phyloP scores from a whole-genome alignment of 495 filamentous ascomycete genomes.

The Penicillium herquei region DNA sequence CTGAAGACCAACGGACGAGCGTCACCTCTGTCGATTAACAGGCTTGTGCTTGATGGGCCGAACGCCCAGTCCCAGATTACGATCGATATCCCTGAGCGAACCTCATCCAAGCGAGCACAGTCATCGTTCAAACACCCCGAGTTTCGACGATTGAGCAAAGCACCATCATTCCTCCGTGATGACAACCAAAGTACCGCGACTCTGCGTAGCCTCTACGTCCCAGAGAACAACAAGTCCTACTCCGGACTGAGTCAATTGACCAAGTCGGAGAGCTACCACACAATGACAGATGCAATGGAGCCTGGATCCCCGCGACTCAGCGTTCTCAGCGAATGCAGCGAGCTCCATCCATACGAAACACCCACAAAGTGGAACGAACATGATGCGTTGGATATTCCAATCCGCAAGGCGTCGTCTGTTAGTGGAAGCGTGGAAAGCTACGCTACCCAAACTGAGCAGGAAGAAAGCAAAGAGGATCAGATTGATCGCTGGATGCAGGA shows the following conservation, averaged over 20 bases:
- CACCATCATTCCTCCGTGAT: slow-evolving; percentile 68
- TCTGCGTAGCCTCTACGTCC: slow-evolving; percentile 62
- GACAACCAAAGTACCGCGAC: slow-evolving; percentile 61
- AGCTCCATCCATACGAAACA: slow-evolving; percentile 61
- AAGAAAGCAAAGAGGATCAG: slow-evolving; percentile 20
- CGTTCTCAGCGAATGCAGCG: slow-evolving; percentile 76
- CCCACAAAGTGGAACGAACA: slow-evolving; percentile 17
- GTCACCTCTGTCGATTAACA: slow-evolving; percentile 27
- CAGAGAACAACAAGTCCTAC: slow-evolving; percentile 42
- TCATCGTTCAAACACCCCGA: slow-evolving; percentile 13
- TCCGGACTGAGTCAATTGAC: slow-evolving; percentile 30
- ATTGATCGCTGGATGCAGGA: slow-evolving; percentile 36
- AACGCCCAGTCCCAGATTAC: slow-evolving; percentile 15
- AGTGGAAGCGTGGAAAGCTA: slow-evolving; percentile 20
- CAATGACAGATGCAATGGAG: slow-evolving; percentile 31
- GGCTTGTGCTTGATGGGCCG: slow-evolving; percentile 16
- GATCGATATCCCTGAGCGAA: slow-evolving; percentile 42
- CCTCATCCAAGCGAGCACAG: slow-evolving; percentile 33
- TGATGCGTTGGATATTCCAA: slow-evolving; percentile 35
- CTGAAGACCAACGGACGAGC: slow-evolving; percentile 32
- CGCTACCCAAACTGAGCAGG: slow-evolving; percentile 6
- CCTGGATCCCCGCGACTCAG: slow-evolving; percentile 65
- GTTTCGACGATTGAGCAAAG: slow-evolving; percentile 41
- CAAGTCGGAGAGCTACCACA: slow-evolving; percentile 38
- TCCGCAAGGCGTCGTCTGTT: slow-evolving; percentile 23